Base-by-base conservation (phyloP, 768 basidiomycete genomes). In the Dioszegia aurantiaca region DNA sequence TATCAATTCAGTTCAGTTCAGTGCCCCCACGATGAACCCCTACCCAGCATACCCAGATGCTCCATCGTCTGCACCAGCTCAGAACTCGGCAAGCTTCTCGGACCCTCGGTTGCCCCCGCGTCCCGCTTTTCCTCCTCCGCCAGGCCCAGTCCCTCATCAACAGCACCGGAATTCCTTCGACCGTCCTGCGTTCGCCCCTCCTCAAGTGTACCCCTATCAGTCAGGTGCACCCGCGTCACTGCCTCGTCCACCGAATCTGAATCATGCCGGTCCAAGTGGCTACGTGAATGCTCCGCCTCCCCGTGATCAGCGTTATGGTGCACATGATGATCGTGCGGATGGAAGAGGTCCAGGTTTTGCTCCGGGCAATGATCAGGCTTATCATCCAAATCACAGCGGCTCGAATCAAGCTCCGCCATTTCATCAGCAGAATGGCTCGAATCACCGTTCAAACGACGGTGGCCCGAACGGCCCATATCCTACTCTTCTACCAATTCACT, bases 1-100 rank as follows among this genome's bases (percentile, higher is more conserved):
- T n/a, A n/a, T n/a, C n/a, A n/a, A n/a, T n/a, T n/a, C n/a, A n/a
- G n/a, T n/a, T n/a, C n/a, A n/a, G n/a, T n/a, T n/a, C n/a, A n/a
- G n/a, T n/a, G n/a, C n/a, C n/a, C 10, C 36, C 36, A 37, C 36
- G 19, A 46, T 53, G 42, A 53, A 46, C 31, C n/a, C 48, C 27
- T 55, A 60, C 27, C 59, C 59, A 21, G 24, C 43, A n/a, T 45
- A 55, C 17, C 55, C 43, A 4, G 9, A 48, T 33, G 41, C 43
- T 16, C 30, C 55, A 21, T 30, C 27, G 24, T 23, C 37, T 1
- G 36, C 37, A 4, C 11, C 55, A 43, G 42, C 9, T 21, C 36
- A 37, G 36, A 8, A 6, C 4, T 14, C 36, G 30, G 37, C 10
- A 14, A 39, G 30, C 26, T 47, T 31, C 46, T 31, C 40, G 5